phyloP scores from a whole-genome alignment of 1,284 basidiomycete species.

The Ustilago vetiveriae region DNA sequence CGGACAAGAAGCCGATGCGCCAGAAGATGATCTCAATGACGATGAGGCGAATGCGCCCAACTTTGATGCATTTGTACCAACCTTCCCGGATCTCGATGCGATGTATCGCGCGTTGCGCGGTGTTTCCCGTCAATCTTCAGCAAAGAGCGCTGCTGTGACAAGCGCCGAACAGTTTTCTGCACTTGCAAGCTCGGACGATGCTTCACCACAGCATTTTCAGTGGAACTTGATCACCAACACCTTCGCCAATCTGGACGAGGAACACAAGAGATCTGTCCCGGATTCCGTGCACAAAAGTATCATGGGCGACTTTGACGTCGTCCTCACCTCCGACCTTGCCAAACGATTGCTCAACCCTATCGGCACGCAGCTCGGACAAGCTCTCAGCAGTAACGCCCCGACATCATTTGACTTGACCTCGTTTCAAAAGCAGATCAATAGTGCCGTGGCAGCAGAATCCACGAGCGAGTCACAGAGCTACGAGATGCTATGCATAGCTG shows the following conservation, averaged over 20 bases:
- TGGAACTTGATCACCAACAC: conserved; percentile 50
- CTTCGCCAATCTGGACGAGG: conserved; percentile 20
- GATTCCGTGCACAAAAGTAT: conserved; percentile 56
- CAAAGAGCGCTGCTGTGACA: neutral
- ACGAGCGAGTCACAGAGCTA: conserved; percentile 7
- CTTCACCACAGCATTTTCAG: conserved; percentile 28
- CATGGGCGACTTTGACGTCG: conserved; percentile 66
- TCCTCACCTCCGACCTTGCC: conserved; percentile 61
- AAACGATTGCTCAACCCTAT: conserved; percentile 51
- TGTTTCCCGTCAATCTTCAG: conserved; percentile 16
- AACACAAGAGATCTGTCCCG: conserved; percentile 11
- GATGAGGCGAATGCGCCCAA: conserved; percentile 33
- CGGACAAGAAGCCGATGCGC: neutral
- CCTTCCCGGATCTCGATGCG: conserved; percentile 43
- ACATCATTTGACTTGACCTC: conserved; percentile 16
- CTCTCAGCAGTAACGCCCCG: conserved; percentile 21
- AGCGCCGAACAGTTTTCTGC: neutral
- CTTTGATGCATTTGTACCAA: conserved; percentile 41
- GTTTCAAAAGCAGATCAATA: conserved; percentile 24
- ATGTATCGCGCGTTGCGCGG: conserved; percentile 31
- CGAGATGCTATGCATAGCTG: conserved; percentile 73
- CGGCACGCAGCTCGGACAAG: conserved; percentile 21
- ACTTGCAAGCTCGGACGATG: neutral
- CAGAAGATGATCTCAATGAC: conserved; percentile 21
- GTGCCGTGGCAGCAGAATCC: conserved; percentile 2